phyloP scores from a whole-genome alignment of 768 basidiomycete species.

The Royoungia palumana region DNA sequence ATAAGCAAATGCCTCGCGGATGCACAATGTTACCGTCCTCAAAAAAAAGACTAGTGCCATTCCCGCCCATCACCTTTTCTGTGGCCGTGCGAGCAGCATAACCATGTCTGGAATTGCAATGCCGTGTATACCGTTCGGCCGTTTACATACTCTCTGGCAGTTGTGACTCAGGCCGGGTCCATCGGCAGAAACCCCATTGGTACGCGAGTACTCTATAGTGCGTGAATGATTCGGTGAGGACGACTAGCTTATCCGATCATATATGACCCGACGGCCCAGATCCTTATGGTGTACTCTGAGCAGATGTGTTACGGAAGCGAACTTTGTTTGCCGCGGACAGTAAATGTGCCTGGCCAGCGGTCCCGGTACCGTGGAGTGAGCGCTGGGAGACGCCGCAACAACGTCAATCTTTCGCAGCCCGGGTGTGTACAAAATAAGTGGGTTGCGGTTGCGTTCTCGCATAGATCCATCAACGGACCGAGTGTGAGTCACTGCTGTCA shows the following conservation, averaged over 20 bases:
- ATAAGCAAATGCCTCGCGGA: neutral
- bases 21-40: neutral
- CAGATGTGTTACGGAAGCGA: constrained; percentile 6
- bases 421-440: constrained; percentile 6
- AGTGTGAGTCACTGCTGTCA: constrained; percentile 16
- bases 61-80: neutral
- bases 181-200: neutral
- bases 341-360: constrained; percentile 12
- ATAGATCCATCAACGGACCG: constrained; percentile 9
- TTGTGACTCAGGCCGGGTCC: neutral
- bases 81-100: neutral
- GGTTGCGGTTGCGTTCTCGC: constrained; percentile 4
- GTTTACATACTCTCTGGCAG: neutral
- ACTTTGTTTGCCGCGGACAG: constrained; percentile 18
- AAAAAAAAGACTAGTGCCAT: neutral
- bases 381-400: neutral
- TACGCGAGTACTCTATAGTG: neutral
- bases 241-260: constrained; percentile 2
- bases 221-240: neutral
- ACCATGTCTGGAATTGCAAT: neutral
- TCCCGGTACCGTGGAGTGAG: constrained; percentile 28
- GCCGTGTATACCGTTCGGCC: neutral
- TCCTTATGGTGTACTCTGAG: constrained; percentile 1
- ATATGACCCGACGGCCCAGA: neutral
- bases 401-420: constrained; percentile 22